phyloP scores from a whole-genome alignment of 495 filamentous ascomycete genomes.

The Aspergillus carlsbadensis region DNA sequence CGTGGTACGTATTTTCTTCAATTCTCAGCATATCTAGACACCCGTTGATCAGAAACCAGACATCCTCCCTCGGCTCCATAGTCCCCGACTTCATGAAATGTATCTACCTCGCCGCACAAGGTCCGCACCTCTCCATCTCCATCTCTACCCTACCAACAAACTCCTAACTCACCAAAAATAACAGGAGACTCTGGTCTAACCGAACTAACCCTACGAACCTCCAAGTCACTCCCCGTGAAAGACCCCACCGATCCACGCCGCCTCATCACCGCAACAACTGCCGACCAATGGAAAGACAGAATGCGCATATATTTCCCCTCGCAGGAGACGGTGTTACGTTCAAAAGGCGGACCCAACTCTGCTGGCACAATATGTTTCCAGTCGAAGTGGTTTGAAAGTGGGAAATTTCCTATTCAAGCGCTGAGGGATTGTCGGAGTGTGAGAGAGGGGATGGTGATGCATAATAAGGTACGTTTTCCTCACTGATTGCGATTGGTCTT shows the following conservation, averaged over 20 bases:
- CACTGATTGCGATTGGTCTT: background rate
- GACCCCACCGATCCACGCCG: constrained; percentile 14
- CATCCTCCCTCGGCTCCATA: constrained; percentile 77
- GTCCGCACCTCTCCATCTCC: constrained; percentile 33
- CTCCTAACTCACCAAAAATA: background rate
- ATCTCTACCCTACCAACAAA: background rate
- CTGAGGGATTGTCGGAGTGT: constrained; percentile 73
- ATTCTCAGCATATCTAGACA: background rate
- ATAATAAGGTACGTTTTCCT: constrained; percentile 64
- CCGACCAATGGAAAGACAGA: constrained; percentile 44
- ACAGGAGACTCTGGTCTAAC: constrained; percentile 59
- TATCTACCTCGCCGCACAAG: constrained; percentile 75
- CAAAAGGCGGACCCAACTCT: constrained; percentile 55
- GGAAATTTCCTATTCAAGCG: constrained; percentile 65
- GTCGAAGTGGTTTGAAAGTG: constrained; percentile 61
- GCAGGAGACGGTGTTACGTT: constrained; percentile 62
- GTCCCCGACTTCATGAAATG: constrained; percentile 64
- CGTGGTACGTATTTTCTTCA: constrained; percentile 40
- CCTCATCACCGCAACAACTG: constrained; percentile 24
- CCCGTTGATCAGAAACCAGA: constrained; percentile 47
- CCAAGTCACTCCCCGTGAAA: constrained; percentile 23
- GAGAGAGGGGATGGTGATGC: constrained; percentile 72
- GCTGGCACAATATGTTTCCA: constrained; percentile 84
- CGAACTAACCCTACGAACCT: constrained; percentile 51
- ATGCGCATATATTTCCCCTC: constrained; percentile 86